These are phyloP conservation scores for Penicillium carneum DNA, from an alignment of 2,329 filamentous ascomycete genomes.

Conservation along the genomic window DNA sequence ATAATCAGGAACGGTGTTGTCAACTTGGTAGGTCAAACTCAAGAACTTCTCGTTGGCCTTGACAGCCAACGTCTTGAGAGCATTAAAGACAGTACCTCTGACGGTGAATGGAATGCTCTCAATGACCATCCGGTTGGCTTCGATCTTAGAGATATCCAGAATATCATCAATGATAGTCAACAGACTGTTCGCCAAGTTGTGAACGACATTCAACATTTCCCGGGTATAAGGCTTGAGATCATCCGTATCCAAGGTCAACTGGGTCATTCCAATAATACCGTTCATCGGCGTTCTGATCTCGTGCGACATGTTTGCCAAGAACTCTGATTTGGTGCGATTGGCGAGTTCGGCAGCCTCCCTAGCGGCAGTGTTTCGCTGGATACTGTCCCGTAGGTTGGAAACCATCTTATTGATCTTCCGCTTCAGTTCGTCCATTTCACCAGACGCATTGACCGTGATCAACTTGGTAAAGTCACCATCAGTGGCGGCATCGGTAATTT, in stretches of 20 bases:
- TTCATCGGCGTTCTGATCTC: conserved; percentile 98
- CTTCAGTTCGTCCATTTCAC: conserved; percentile 99
- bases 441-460: conserved; percentile 94
- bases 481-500: conserved; percentile 96
- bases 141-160: conserved; percentile 76
- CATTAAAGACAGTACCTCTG: conserved; percentile 93
- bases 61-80: conserved; percentile 93
- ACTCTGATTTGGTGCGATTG: conserved; percentile 98
- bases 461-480: conserved; percentile 97
- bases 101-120: conserved; percentile 97
- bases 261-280: conserved; percentile 97
- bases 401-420: conserved; percentile 99
- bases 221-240: conserved; percentile 93
- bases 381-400: conserved; percentile 90
- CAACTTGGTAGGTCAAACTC: conserved; percentile 90
- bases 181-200: conserved; percentile 93
- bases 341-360: conserved; percentile 94
- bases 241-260: conserved; percentile 92
- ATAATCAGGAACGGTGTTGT: conserved; percentile 91
- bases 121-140: conserved; percentile 96
- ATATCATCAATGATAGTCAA: conserved; percentile 93
- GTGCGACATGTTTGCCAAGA: conserved; percentile 98
- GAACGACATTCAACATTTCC: conserved; percentile 98
- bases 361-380: conserved; percentile 93
- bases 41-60: conserved; percentile 96